Base-by-base conservation (phyloP, 345 rosid species). In the Eucalyptus sp. region DNA sequence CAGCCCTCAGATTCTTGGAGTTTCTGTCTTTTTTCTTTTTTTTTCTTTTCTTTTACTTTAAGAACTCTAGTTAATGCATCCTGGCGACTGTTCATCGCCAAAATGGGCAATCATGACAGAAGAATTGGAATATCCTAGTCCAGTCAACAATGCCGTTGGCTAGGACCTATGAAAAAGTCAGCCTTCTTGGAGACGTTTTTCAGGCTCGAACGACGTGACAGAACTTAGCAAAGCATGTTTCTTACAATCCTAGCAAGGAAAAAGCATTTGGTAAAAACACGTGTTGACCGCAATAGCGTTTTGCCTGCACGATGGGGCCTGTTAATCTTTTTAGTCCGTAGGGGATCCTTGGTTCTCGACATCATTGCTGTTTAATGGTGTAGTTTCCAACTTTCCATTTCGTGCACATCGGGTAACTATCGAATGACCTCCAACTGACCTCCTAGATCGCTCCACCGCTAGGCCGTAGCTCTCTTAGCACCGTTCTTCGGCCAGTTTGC, bases 21-120 rank as follows among this genome's bases (percentile, higher is more conserved):
- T n/a, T n/a, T 16, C 31, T 13, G 71, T 62, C 56, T 52, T 7
- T 3, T 52, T 52, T 3, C n/a, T n/a, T 37, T 14, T 50, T 5
- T 1, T 4, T 13, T 52, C 41, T 17, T 7, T 3, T 1, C 6
- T 50, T 5, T 2, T 50, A 3, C 17, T 51, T 51, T 3, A 3
- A 51, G 54, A 51, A 51, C 20, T 16, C 76, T 14, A 8, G 5
- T 15, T 15, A 64, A n/a, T 64, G 76, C 37, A 64, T 64, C 18
- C 76, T n/a, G 37, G 76, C 37, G 18, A 64, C 9, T n/a, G 76
- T n/a, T 64, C 76, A n/a, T 64, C 37, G 76, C 76, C 76, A 64
- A 64, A n/a, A 64, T n/a, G 76, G 76, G 41, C n/a, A n/a, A 64
- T 64, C 76, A n/a, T 14, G 76, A n/a, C 76, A n/a, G 2, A 15